Conservation (phyloP, 805 yeast species). For the Candida ortonii region DNA sequence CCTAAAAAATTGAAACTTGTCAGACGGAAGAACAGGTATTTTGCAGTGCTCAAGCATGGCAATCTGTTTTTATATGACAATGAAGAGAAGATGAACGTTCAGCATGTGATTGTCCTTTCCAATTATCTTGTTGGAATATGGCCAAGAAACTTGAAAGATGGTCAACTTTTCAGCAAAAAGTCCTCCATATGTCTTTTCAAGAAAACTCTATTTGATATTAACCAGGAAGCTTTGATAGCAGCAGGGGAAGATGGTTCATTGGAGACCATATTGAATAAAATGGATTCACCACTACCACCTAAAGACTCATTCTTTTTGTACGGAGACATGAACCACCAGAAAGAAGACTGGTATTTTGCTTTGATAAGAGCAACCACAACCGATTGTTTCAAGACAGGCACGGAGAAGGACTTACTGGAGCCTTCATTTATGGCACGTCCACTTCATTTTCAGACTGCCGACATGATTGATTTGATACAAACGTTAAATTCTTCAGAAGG, state of each 20-base stretch:
- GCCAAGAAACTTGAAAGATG: conserved; percentile 78
- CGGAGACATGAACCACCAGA: conserved; percentile 72
- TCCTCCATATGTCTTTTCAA: conserved; percentile 74
- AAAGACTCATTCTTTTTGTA: conserved; percentile 56
- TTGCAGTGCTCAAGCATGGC: conserved; percentile 78
- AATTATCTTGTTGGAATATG: conserved; percentile 72
- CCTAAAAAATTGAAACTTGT: conserved; percentile 37
- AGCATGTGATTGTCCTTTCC: conserved; percentile 75
- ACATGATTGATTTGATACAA: conserved; percentile 71
- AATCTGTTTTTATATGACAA: conserved; percentile 82
- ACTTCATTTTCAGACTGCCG: conserved; percentile 64
- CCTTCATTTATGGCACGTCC: conserved; percentile 71
- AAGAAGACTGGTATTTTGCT: conserved; percentile 92
- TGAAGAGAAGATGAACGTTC: conserved; percentile 59
- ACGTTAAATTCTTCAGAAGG: conserved; percentile 79
- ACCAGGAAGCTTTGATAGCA: conserved; percentile 2
- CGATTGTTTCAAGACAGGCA: conserved; percentile 22
- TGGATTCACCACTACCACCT: conserved; percentile 33
- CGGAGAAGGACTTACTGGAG: conserved; percentile 38
- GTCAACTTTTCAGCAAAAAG: conserved; percentile 73
- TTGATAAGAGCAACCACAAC: conserved; percentile 72
- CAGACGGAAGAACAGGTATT: conserved; percentile 58
- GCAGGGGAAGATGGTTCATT: conserved; percentile 53
- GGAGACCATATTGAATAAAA: conserved; percentile 33
- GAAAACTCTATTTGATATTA: conserved; percentile 30